Conservation (phyloP, 2,329 filamentous ascomycete species). For the Xylaria sp. region DNA sequence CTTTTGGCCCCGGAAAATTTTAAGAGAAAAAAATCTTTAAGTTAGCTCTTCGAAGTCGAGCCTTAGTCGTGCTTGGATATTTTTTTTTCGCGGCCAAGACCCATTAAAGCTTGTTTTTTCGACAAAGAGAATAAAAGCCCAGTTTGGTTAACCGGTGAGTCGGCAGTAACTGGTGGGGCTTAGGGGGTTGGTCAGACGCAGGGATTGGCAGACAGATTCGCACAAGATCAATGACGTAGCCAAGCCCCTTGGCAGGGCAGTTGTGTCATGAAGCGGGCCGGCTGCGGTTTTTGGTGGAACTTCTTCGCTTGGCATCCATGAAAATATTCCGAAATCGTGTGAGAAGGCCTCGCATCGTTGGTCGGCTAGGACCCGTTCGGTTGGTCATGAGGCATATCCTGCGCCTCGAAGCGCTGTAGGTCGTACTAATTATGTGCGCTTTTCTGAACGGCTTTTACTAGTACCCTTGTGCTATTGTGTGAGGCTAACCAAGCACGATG, state of each 20-base stretch:
- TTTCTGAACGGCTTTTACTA: neutral
- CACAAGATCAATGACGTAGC: constrained; percentile 19
- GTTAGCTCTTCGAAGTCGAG: no score
- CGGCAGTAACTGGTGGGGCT: neutral
- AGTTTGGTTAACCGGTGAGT: no score
- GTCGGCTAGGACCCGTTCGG: constrained; percentile 7
- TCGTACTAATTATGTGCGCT: neutral
- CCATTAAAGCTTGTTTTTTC: no score
- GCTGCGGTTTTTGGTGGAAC: neutral
- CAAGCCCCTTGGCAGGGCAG: constrained; percentile 15
- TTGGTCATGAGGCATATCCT: constrained; percentile 13
- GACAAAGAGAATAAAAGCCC: no score
- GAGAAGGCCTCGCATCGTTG: constrained; percentile 9
- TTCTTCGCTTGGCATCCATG: constrained; percentile 3
- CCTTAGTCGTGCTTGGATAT: no score
- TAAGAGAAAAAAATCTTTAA: no score
- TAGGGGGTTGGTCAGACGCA: neutral
- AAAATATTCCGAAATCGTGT: constrained; percentile 14
- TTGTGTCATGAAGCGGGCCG: neutral
- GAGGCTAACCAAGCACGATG: constrained; percentile 2
- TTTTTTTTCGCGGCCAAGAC: no score
- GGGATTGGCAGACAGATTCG: constrained; percentile 9
- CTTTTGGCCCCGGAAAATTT: no score
- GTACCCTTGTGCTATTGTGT: neutral
- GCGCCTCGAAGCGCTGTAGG: neutral